Evolutionary conservation across 768 basidiomycete species (phyloP), one percentile per base, ranked within the genome.

Genomic region (Pleurotus djamor): DNA sequence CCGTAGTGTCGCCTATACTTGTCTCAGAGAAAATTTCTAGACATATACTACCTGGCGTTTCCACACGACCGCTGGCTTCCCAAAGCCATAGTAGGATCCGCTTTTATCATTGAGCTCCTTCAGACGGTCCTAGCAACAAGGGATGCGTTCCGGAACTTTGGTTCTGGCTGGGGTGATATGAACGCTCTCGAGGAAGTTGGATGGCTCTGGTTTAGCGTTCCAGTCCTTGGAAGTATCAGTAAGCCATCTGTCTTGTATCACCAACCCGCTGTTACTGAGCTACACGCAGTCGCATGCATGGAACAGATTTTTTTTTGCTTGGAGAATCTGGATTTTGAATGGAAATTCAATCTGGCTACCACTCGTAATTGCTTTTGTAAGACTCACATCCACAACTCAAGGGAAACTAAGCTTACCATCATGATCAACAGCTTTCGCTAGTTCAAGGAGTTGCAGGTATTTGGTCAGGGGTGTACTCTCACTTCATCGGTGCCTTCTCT

Each of bases 41-140:
- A 71, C 49, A 35, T 71, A 4, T 72, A 71, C 55, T 65, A 71
- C 49, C 55, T 71, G 10, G 65, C 67, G 4, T 72, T 72, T 52
- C 69, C 68, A 0, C 64, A 63, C 6, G 71, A 72, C 52, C 63
- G 62, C 8, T 33, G 28, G 10, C 45, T 61, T 8, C 62, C 65
- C 36, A 69, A 71, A 48, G 32, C 51, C 16, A 59, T 72, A 34
- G 71, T 71, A 5, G 56, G 43, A 16, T 2, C 17, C 3, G 65
- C 66, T 13, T 64, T 61, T 28, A 21, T 59, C 4, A 57, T 69
- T 12, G 68, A 65, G 51, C 33, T 64, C 10, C n/a, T 63, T 4
- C 68, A 69, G 38, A 69, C 68, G 3, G 50, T 66, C 6, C 61
- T 69, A n/a, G 43, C 61, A 9, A 69, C 65, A 1, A 47, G 63